Evolutionary conservation across 805 yeast species (phyloP), one percentile per base, ranked within the genome.

Genomic region (Monosporozyma siamensis): DNA sequence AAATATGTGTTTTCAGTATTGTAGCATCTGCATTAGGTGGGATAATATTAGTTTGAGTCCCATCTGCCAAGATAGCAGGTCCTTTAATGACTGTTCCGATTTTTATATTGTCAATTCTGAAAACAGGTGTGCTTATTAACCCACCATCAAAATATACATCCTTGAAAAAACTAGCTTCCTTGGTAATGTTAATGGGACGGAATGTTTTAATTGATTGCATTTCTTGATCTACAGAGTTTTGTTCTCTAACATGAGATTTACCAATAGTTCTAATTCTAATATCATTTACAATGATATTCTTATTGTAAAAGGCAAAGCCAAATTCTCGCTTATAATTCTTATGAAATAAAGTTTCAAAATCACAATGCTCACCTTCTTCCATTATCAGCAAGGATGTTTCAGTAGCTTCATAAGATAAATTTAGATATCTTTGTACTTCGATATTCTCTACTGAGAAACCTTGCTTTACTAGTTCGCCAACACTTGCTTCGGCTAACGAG

Each of bases 341-440:
- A 36, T 70, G 61, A 57, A 82, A 84, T 39, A 68, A 67, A 29
- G 63, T 56, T 14, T 59, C 53, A 51, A 71, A 75, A 22, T 67
- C 64, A 45, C 59, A 50, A 18, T 39, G 41, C 40, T 46, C 42
- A 12, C 22, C 51, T 31, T 55, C 59, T 37, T 63, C 61, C 17
- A 62, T 62, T n/a, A 83, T 76, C 83, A 88, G 82, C 48, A 89
- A 64, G 32, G 82, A 80, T 2, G 95, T 82, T 55, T 89, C 96
- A n/a, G 95, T 82, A 7, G 96, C 96, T 48, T 77, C 77, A 56
- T 84, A 89, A 54, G 94, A 72, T 70, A 88, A 66, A 56, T 88
- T 88, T 48, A 88, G 64, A 51, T 73, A 84, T 35, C 74, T 73
- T 54, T 87, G 94, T 42, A 71, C 68, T 21, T 53, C 58, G 20